Percentiles rank a stretch among this genome's conserved stretches.
Conservation (phyloP, 1,284 basidiomycete genomes). For the Fomitopsis pinicola region DNA sequence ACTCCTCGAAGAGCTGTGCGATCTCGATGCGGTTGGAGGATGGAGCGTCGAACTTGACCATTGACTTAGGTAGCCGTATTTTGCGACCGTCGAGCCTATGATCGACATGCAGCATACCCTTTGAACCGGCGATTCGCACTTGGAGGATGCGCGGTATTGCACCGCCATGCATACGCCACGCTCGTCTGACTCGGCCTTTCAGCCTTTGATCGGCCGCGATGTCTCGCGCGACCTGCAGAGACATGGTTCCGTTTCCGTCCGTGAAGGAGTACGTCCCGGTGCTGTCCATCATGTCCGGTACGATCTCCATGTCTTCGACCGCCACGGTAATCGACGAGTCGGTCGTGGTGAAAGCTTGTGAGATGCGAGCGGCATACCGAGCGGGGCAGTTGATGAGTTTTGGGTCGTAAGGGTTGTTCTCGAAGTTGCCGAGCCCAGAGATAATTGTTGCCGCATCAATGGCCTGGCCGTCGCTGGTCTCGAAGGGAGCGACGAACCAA, state of each 20-base stretch:
- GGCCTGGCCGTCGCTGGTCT: constrained; percentile 11
- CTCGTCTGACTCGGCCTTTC: constrained; percentile 28
- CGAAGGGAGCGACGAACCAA: constrained; percentile 56
- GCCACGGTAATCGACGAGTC: constrained; percentile 50
- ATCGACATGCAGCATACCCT: constrained; percentile 70
- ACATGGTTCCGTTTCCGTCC: constrained; percentile 69
- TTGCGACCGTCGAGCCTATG: constrained; percentile 43
- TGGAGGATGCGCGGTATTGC: constrained; percentile 49
- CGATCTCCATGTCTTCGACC: constrained; percentile 45
- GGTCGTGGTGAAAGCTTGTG: constrained; percentile 71
- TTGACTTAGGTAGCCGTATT: constrained; percentile 64
- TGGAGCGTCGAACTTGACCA: constrained; percentile 69
- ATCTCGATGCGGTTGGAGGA: constrained; percentile 60
- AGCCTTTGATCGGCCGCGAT: constrained; percentile 44
- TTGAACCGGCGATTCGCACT: constrained; percentile 57
- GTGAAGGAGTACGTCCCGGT: constrained; percentile 45
- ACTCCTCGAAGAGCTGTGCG: constrained; percentile 56
- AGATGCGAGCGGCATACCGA: constrained; percentile 67
- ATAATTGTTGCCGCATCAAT: constrained; percentile 46
- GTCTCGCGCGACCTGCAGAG: constrained; percentile 44
- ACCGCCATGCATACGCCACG: constrained; percentile 23
- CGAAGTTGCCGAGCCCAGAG: constrained; percentile 48
- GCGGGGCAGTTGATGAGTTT: constrained; percentile 56
- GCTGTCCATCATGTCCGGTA: constrained; percentile 40
- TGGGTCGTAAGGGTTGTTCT: constrained; percentile 38